These are phyloP conservation scores for Starmerella tilneyi DNA, from an alignment of 805 yeast species.

Conservation along the genomic window DNA sequence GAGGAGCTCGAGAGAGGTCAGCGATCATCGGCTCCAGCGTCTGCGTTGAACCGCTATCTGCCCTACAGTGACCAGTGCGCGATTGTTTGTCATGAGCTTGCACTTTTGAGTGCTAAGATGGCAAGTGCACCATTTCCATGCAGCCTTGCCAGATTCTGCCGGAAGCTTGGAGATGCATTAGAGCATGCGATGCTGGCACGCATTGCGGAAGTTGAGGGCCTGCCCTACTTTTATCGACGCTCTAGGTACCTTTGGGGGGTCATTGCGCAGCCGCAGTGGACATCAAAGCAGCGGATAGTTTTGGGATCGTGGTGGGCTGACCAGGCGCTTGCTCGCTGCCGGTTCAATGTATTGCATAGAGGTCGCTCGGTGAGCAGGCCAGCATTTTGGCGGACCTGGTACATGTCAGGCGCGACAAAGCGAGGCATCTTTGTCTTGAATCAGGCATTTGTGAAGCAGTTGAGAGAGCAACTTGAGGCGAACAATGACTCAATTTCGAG, in stretches of 20 bases:
- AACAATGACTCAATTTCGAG: conserved; percentile 41
- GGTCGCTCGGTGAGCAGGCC: conserved; percentile 43
- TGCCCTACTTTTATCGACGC: conserved; percentile 6
- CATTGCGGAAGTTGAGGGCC: not conserved
- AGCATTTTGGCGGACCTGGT: conserved; percentile 59
- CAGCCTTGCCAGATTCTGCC: conserved; percentile 16
- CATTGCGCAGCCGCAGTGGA: conserved; percentile 22
- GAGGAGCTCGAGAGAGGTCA: not conserved
- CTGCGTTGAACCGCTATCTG: not conserved
- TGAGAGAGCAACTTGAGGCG: conserved; percentile 56
- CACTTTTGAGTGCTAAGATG: conserved; percentile 1
- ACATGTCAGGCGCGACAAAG: conserved; percentile 42
- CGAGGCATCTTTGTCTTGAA: conserved; percentile 76
- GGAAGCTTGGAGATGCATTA: conserved; percentile 12
- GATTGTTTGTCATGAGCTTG: conserved; percentile 13
- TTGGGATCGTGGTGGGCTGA: conserved; percentile 30
- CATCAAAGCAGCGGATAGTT: conserved; percentile 33
- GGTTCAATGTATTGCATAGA: conserved; percentile 25
- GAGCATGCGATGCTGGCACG: conserved; percentile 14
- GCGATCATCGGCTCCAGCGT: not conserved
- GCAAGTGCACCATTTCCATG: conserved; percentile 11
- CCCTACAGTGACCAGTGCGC: conserved; percentile 6
- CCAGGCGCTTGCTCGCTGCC: conserved; percentile 25
- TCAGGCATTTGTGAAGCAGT: conserved; percentile 61
- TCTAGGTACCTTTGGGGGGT: conserved; percentile 16